Conservation (phyloP, 768 basidiomycete genomes). For the Panaeolus papilionaceus region DNA sequence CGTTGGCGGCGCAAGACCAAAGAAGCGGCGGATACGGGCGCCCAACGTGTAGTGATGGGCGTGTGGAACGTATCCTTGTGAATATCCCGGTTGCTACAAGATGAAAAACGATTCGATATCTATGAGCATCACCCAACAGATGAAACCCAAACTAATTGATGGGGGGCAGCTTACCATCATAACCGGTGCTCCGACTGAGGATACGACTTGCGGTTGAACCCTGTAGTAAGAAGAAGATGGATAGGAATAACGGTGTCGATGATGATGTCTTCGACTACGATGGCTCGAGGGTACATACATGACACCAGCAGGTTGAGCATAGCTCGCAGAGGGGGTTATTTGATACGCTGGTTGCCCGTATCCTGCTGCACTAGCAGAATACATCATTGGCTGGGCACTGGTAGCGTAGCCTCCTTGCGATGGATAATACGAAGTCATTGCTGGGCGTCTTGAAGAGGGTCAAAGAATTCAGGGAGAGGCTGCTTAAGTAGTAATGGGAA, state of each 20-base stretch:
- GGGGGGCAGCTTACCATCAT: conserved; percentile 33
- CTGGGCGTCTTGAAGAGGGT: conserved; percentile 15
- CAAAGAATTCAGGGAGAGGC: neutral
- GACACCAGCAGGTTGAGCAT: conserved; percentile 35
- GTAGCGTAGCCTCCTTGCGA: conserved; percentile 40
- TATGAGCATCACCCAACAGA: neutral
- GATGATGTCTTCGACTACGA: conserved; percentile 32
- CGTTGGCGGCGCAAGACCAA: conserved; percentile 51
- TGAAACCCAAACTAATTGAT: neutral
- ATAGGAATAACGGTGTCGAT: conserved; percentile 28
- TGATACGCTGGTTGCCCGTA: conserved; percentile 32
- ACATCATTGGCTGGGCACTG: conserved; percentile 38
- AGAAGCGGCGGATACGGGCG: conserved; percentile 58
- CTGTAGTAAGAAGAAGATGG: conserved; percentile 29
- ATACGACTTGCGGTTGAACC: conserved; percentile 29
- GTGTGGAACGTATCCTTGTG: conserved; percentile 29
- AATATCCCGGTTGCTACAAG: conserved; percentile 37
- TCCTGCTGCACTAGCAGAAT: conserved; percentile 32
- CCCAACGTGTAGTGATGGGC: conserved; percentile 42
- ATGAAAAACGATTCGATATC: neutral
- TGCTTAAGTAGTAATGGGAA: conserved; percentile 3
- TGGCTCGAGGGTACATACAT: conserved; percentile 39
- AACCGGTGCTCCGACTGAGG: conserved; percentile 32
- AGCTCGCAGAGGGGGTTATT: conserved; percentile 26
- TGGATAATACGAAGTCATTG: conserved; percentile 46